A percentile compares a stretch with the other conserved stretches of the same genome.
These are phyloP conservation scores for Saccharomyces hybrid DNA, from an alignment of 1,139 yeast species.

Conservation along the genomic window DNA sequence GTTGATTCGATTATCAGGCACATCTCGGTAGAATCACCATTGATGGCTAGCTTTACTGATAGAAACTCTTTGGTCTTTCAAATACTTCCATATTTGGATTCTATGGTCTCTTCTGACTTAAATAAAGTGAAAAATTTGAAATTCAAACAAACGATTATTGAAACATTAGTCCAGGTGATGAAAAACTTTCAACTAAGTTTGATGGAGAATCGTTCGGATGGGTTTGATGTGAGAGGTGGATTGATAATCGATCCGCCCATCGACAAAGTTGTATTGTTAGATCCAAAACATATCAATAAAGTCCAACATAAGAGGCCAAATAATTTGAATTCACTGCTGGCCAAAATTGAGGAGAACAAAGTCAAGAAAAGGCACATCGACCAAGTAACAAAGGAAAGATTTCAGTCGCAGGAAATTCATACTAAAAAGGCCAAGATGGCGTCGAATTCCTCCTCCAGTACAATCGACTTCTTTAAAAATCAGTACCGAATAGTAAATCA, in stretches of 20 bases:
- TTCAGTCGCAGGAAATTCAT: constrained; percentile 18
- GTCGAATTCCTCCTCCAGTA: constrained; percentile 5
- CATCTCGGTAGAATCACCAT: constrained; percentile 12
- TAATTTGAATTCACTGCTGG: constrained; percentile 28
- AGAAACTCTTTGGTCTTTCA: constrained; percentile 23
- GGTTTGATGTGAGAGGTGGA: constrained; percentile 25
- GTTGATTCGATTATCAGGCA: constrained; percentile 11
- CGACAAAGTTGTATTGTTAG: constrained; percentile 23
- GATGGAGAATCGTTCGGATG: constrained; percentile 15
- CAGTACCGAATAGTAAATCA: constrained; percentile 27
- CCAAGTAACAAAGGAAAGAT: constrained; percentile 25
- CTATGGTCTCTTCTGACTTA: constrained; percentile 41
- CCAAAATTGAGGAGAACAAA: constrained; percentile 39
- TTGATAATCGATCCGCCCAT: constrained; percentile 32
- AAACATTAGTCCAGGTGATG: constrained; percentile 28
- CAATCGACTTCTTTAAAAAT: constrained; percentile 35
- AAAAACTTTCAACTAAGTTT: constrained; percentile 28
- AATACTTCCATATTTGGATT: constrained; percentile 43
- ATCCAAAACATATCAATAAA: constrained; percentile 20
- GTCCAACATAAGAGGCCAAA: constrained; percentile 29
- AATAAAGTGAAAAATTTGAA: constrained; percentile 24
- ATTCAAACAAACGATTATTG: constrained; percentile 21
- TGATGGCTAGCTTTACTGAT: constrained; percentile 13
- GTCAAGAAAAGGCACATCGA: constrained; percentile 34
- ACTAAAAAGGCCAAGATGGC: constrained; percentile 31